Evolutionary conservation across 306 rosid genomes (phyloP), one percentile per base, ranked within the genome.

Genomic region (Rosa multiflora): DNA sequence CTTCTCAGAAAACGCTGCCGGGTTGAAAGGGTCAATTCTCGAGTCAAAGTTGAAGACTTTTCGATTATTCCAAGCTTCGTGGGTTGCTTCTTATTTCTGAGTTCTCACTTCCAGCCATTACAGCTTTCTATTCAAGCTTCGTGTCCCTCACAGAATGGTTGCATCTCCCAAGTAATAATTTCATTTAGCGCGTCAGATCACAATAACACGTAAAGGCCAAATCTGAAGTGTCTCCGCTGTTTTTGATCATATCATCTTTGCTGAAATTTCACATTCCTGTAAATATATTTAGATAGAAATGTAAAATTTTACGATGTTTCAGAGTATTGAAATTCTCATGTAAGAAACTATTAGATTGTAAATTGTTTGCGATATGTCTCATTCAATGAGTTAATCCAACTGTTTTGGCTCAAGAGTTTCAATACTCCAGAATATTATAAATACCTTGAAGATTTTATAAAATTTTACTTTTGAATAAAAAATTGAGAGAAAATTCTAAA

Each of bases 201-300:
- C 58, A 4, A 2, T 1, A 5, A 48, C 56, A 63, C 79, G 63
- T 32, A 63, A 76, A 63, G 79, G 4, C 61, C 17, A 32, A 10
- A 47, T 76, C 61, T 63, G 63, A 72, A 63, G 35, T 63, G 72
- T 12, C 37, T 18, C 39, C 72, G 79, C 61, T 44, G 79, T 20
- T 76, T n/a, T 12, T 6, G 20, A 29, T 58, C 10, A 21, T 0
- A 29, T 58, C 64, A 58, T 13, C 29, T 58, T 58, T 58, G 64
- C 3, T 58, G 6, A 58, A 0, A 21, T 21, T 58, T 21, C 64
- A 58, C 64, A 1, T 58, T 58, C 3, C 0, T 5, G 5, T 58
- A 8, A 3, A 0, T 12, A 58, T 10, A 18, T 1, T 53, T 18
- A 0, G 63, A 58, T 4, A 58, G 6, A 58, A 0, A 21, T 32